Evolutionary conservation across 164 flowering plant genomes (phyloP), one percentile per base, ranked within the genome.

Genomic region (Vitis rupestris): DNA sequence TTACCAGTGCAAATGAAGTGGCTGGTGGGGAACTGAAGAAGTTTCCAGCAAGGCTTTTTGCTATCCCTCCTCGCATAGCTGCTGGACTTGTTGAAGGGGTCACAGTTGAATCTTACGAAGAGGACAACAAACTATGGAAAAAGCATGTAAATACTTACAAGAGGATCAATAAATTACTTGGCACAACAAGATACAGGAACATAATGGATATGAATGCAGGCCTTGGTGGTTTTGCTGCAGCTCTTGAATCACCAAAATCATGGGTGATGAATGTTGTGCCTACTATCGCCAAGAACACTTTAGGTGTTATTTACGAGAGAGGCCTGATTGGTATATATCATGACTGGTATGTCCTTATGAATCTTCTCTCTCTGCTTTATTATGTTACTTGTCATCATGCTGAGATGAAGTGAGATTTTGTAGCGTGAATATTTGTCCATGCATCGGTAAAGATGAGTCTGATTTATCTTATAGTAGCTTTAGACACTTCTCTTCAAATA

Each of bases 241-340:
- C 91, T 51, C 83, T 90, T 63, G 88, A 88, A 53, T 90, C 93
- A 10, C 70, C 81, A n/a, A 92, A 89, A 67, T 81, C 83, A 30
- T 92, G 97, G 97, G 95, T 90, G 71, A 92, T 92, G 96, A 92
- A 90, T 79, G 97, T 92, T 59, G 95, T 92, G 66, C 96, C 97
- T 15, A 86, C 88, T 27, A 82, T 80, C 64, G 86, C 93, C 23
- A 77, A 81, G 65, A 85, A 87, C 66, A 88, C 93, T 10, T 69
- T 92, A 52, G 93, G 95, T 65, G 90, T 85, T 71, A 77, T 92
- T 60, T 90, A 83, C 61, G 97, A 90, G 82, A 82, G 97, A 74
- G 97, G 97, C 51, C 75, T 92, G 55, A 84, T 92, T 53, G 97
- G 93, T 65, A 92, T 89, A 16, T 92, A 90, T 82, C 97, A 92